Evolutionary conservation across 2,329 filamentous ascomycete genomes (phyloP).

Genomic region (Epichloe sylvatica): DNA sequence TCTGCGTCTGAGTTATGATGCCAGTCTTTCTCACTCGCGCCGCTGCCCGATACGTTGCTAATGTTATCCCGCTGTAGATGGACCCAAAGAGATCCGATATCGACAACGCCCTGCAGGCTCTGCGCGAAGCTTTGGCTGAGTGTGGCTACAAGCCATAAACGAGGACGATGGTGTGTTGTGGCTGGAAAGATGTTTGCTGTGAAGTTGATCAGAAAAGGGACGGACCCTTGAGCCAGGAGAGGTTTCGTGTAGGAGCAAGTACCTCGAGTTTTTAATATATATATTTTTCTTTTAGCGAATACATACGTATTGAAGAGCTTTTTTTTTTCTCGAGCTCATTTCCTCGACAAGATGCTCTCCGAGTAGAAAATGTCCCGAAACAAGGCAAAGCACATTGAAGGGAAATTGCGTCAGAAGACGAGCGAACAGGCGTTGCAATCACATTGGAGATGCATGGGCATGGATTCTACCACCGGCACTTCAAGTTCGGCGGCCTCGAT

Average conservation of each 20-base stretch:
- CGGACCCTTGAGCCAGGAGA: background rate
- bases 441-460: too few relatives aligned
- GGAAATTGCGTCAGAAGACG: too few relatives aligned
- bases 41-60: background rate
- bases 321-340: too few relatives aligned
- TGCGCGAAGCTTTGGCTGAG: slow-evolving; percentile 62
- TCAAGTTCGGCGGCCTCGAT: too few relatives aligned
- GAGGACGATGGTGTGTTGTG: background rate
- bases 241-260: background rate
- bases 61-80: slow-evolving; percentile 30
- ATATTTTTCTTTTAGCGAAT: background rate
- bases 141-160: slow-evolving; percentile 45
- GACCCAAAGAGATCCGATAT: slow-evolving; percentile 70
- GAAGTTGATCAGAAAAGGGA: background rate
- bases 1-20: background rate
- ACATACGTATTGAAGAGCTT: background rate
- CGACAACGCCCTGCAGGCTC: slow-evolving; percentile 65
- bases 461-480: too few relatives aligned
- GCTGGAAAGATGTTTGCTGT: background rate
- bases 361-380: too few relatives aligned
- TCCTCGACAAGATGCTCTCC: too few relatives aligned
- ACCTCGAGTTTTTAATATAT: background rate
- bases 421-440: too few relatives aligned
- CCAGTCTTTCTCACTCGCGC: background rate
- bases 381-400: too few relatives aligned